These are phyloP conservation scores for Eutreptiella sp. DNA, from an alignment of 208 protist species.

Conservation along the genomic window DNA sequence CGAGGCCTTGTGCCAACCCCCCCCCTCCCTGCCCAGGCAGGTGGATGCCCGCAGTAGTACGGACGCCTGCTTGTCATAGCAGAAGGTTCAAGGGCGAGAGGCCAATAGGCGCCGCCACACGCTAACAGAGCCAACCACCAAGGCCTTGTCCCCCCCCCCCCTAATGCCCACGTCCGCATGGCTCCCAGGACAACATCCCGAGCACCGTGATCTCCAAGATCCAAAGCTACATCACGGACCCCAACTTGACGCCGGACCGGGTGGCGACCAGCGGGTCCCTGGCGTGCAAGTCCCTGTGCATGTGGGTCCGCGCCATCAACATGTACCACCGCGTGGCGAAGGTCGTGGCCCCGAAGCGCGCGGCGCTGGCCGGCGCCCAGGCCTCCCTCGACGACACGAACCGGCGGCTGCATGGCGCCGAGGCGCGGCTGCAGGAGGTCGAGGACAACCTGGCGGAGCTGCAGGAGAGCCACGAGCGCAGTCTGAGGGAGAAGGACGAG, in stretches of 20 bases:
- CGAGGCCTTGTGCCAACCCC: too few species aligned
- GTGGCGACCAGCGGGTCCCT: constrained; percentile 41
- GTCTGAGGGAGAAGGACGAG: constrained; percentile 7
- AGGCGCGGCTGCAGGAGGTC: constrained; percentile 38
- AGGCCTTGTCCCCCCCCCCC: too few species aligned
- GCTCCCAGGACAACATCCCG: constrained; percentile 42
- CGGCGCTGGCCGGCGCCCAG: constrained; percentile 37
- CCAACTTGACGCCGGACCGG: constrained; percentile 33
- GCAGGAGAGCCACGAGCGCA: constrained; percentile 27
- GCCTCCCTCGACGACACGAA: constrained; percentile 29
- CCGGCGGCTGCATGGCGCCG: constrained; percentile 32
- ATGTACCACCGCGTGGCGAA: constrained; percentile 39
- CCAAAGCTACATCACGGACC: constrained; percentile 33
- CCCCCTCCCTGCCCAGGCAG: too few species aligned
- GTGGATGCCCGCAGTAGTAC: too few species aligned
- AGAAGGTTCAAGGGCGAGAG: too few species aligned
- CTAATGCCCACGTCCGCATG: background rate
- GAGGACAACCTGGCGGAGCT: constrained; percentile 41
- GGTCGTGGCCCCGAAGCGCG: constrained; percentile 48
- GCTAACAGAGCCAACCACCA: too few species aligned
- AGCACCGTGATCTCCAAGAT: constrained; percentile 32
- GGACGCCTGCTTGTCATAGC: too few species aligned
- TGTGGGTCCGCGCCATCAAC: constrained; percentile 48
- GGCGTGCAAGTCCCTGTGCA: constrained; percentile 47
- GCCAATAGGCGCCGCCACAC: too few species aligned